Evolutionary conservation across 2,329 filamentous ascomycete genomes (phyloP), one percentile per base, ranked within the genome.

Genomic region (Nemania sp.): DNA sequence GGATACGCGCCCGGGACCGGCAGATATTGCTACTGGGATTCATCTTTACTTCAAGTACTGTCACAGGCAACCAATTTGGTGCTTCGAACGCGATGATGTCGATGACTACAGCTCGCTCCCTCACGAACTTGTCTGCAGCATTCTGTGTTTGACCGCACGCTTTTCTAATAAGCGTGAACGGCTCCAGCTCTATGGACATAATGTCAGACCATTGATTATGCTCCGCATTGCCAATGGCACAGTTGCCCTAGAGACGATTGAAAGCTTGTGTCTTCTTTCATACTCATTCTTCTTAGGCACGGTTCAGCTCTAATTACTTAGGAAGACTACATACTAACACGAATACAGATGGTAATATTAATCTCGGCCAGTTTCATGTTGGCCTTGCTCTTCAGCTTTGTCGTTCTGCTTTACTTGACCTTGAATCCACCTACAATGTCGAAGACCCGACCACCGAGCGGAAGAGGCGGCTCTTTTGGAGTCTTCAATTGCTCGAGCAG

Each of bases 1-100:
- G 18, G 63, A 69, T 54, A 67, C 69, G 26, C 69, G 66, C 53
- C 69, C 69, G 15, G 54, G 60, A 11, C 59, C 56, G n/a, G 60
- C 59, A 11, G 69, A 71, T 64, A 64, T 67, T 22, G 61, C 69
- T 41, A 55, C 58, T 26, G 66, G 69, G 26, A 52, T 71, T 41
- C 69, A 66, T 58, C 63, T 69, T 3, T 71, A 71, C 24, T 71
- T 71, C 63, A 71, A 62, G 41, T 69, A 69, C 55, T 71, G 69
- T 49, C 69, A 71, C 61, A 71, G 69, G 35, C 69, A 71, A 27
- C 69, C 69, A 29, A 69, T 71, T 18, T 71, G 69, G 69, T 71
- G 69, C 49, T 71, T 71, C 24, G 69, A 71, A 29, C 69, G 67
- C 26, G 63, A 71, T 55, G 69, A 71, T 45, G 67, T 71, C 29